Evolutionary conservation across 148 eudicot species (phyloP).

Genomic region (Silene conica): DNA sequence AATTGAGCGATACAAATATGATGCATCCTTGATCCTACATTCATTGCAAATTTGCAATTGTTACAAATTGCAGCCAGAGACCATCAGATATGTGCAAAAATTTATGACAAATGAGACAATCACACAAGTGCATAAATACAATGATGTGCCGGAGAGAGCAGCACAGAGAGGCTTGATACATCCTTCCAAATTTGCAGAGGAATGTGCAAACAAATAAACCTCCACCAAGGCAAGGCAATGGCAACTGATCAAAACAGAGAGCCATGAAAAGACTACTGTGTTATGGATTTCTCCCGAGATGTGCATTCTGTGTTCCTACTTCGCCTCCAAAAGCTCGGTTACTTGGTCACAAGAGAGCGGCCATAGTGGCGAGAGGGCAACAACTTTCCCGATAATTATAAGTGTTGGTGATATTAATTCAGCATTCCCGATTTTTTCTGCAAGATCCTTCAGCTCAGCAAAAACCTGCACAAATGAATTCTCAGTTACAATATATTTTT

Average conservation of each 20-base stretch:
- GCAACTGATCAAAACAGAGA: not conserved
- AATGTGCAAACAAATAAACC: not conserved
- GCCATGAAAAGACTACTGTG: not conserved
- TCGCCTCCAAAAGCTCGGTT: constrained; percentile 26
- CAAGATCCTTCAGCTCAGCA: constrained; percentile 72
- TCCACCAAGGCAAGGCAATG: not conserved
- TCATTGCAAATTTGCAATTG: not conserved
- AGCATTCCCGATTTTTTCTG: constrained; percentile 47
- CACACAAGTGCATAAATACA: not conserved
- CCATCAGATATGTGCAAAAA: not conserved
- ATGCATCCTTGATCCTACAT: not conserved
- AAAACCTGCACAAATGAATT: constrained; percentile 49
- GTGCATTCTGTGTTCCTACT: constrained; percentile 12
- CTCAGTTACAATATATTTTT: constrained; percentile 5
- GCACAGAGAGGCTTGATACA: not conserved
- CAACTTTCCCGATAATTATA: constrained; percentile 90
- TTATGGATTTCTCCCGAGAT: not conserved
- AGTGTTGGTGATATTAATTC: constrained; percentile 80
- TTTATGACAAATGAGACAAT: not conserved
- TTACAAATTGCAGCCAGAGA: not conserved
- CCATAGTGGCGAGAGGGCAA: constrained; percentile 92
- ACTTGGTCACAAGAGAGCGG: constrained; percentile 28
- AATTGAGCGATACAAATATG: not conserved
- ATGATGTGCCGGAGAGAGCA: not conserved
- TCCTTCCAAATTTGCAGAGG: not conserved